phyloP scores from a whole-genome alignment of 306 rosid genomes.

The Acacia melanoxylon region DNA sequence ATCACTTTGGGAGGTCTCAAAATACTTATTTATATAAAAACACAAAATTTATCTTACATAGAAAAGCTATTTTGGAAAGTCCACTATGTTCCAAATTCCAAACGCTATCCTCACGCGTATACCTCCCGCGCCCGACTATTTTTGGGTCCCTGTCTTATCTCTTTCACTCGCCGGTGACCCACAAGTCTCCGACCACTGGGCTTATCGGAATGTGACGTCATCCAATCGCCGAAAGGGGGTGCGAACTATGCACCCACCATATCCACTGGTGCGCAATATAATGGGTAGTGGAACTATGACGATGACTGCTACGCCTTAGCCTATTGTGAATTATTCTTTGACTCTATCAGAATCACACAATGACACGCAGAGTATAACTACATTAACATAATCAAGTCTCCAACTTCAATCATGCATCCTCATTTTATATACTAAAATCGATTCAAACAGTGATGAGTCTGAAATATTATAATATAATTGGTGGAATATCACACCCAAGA shows the following conservation, averaged over 20 bases:
- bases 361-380: slow-evolving; percentile 22
- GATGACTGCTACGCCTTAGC: slow-evolving; percentile 30
- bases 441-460: neutral
- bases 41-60: too few species aligned
- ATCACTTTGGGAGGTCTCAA: too few species aligned
- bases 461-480: neutral
- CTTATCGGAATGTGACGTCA: slow-evolving; percentile 36
- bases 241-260: slow-evolving; percentile 15
- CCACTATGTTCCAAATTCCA: neutral
- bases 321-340: slow-evolving; percentile 36
- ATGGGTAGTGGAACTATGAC: slow-evolving; percentile 61
- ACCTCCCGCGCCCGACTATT: neutral
- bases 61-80: too few species aligned
- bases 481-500: neutral
- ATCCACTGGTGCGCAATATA: slow-evolving; percentile 63
- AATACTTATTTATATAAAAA: too few species aligned
- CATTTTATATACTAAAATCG: neutral
- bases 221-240: neutral
- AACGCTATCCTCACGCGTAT: neutral
- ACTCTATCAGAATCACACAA: slow-evolving; percentile 36
- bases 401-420: neutral
- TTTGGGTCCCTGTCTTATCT: neutral
- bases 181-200: neutral
- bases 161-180: slow-evolving; percentile 1
- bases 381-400: neutral